A percentile compares a stretch with the other conserved stretches of the same genome.
Evolutionary conservation across 169 alveolate species (phyloP).

Genomic region (Miamiensis avidus): DNA sequence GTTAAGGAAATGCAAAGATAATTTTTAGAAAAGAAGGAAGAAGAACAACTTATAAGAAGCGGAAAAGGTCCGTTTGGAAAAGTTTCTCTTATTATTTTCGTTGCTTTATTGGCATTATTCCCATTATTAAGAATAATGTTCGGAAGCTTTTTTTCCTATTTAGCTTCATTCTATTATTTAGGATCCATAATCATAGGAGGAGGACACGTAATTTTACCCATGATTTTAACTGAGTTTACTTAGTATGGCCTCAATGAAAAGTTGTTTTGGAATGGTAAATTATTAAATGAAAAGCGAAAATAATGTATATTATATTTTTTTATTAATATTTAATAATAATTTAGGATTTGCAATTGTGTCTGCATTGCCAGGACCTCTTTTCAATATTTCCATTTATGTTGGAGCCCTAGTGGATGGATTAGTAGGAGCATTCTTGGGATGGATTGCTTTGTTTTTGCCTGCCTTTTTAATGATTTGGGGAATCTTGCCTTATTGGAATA

Average conservation of each 20-base stretch:
- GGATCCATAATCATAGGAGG: constrained; percentile 24
- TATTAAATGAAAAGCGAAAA: no score
- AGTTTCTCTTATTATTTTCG: neutral
- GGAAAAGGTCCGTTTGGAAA: constrained; percentile 3
- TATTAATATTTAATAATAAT: no score
- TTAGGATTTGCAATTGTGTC: constrained; percentile 13
- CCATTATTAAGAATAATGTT: neutral
- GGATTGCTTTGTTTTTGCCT: neutral
- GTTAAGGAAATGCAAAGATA: neutral
- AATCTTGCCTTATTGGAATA: constrained; percentile 16
- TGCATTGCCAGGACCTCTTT: constrained; percentile 21
- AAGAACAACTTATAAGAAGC: neutral
- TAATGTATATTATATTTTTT: no score
- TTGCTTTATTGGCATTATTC: neutral
- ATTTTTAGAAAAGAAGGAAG: neutral
- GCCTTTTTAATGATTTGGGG: constrained; percentile 20
- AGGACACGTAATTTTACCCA: constrained; percentile 19
- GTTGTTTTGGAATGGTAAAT: constrained; percentile 10
- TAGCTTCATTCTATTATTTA: constrained; percentile 12
- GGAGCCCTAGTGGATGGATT: constrained; percentile 18
- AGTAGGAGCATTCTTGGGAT: constrained; percentile 8
- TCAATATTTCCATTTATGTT: constrained; percentile 15
- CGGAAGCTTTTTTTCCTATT: neutral
- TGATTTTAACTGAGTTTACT: neutral
- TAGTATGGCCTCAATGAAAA: neutral